Percentiles rank a stretch among this genome's conserved stretches.
Evolutionary conservation across 495 filamentous ascomycete genomes (phyloP).

Genomic region (Penicillium crystallinum): DNA sequence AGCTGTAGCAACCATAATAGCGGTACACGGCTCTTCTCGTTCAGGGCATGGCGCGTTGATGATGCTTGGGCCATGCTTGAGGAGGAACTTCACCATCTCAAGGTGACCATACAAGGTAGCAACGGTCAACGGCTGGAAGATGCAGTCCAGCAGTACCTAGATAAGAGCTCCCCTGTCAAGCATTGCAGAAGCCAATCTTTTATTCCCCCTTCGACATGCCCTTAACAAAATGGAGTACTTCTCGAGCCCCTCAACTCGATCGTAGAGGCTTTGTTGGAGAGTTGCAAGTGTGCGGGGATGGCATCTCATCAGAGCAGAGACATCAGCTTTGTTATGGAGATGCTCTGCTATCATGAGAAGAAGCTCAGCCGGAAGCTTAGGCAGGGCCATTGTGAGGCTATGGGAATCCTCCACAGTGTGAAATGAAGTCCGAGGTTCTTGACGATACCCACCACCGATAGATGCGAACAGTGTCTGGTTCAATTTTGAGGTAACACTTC

Average conservation of each 20-base stretch:
- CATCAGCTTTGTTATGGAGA: not conserved
- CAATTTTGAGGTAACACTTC: no score
- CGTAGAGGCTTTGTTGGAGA: not conserved
- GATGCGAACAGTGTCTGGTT: no score
- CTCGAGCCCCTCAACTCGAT: not conserved
- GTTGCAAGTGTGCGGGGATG: not conserved
- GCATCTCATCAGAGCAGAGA: not conserved
- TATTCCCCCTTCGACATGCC: not conserved
- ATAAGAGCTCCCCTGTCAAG: not conserved
- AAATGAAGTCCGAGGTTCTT: no score
- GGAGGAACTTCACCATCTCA: not conserved
- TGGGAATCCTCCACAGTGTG: not conserved
- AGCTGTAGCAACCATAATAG: not conserved
- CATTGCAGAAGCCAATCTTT: not conserved
- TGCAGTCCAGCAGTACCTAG: no score
- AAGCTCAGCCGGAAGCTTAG: not conserved
- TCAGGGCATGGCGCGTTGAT: not conserved
- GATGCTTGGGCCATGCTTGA: not conserved
- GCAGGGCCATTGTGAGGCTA: not conserved
- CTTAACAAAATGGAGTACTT: not conserved
- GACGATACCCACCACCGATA: no score
- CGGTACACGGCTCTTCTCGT: no score
- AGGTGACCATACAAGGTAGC: not conserved
- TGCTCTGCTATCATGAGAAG: not conserved
- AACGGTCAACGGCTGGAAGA: no score